A percentile compares a stretch with the other conserved stretches of the same genome.
phyloP scores from a whole-genome alignment of 148 eudicot species.

The Camellia lanceoleosa region DNA sequence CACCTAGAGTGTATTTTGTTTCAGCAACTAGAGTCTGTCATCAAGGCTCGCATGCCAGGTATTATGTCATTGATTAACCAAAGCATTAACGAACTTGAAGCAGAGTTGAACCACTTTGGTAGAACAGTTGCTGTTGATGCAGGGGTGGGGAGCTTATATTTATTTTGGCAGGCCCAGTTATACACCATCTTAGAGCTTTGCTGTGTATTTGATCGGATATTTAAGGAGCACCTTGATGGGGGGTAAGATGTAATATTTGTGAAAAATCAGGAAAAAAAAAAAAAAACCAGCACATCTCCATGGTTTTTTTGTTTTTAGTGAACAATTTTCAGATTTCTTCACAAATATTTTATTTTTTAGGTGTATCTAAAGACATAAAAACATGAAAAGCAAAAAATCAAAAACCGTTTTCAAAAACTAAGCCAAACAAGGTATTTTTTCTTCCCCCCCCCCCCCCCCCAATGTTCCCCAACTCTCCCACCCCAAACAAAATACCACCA shows the following conservation, averaged over 20 bases:
- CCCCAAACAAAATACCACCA: neutral
- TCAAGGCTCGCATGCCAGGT: constrained; percentile 46
- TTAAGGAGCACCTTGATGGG: constrained; percentile 86
- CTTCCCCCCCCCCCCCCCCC: no score
- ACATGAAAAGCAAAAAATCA: no score
- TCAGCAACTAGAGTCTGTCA: constrained; percentile 55
- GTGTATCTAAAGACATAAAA: no score
- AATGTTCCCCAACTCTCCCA: neutral
- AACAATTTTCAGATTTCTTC: no score
- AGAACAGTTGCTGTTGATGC: constrained; percentile 52
- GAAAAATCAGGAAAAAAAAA: no score
- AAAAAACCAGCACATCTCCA: no score
- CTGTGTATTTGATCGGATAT: constrained; percentile 76
- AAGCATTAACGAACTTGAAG: constrained; percentile 51
- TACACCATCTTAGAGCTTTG: constrained; percentile 76
- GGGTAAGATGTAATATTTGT: constrained; percentile 43
- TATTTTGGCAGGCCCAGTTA: constrained; percentile 60
- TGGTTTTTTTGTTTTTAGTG: no score
- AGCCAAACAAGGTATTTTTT: neutral
- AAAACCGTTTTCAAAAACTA: no score
- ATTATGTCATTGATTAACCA: constrained; percentile 42
- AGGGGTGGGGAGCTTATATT: constrained; percentile 40
- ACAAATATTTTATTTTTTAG: no score
- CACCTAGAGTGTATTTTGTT: constrained; percentile 8
- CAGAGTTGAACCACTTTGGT: constrained; percentile 52